A percentile compares a stretch with the other conserved stretches of the same genome.
These are phyloP conservation scores for Phytophthora brassicae DNA, from an alignment of 352 stramenopile species.

Conservation along the genomic window DNA sequence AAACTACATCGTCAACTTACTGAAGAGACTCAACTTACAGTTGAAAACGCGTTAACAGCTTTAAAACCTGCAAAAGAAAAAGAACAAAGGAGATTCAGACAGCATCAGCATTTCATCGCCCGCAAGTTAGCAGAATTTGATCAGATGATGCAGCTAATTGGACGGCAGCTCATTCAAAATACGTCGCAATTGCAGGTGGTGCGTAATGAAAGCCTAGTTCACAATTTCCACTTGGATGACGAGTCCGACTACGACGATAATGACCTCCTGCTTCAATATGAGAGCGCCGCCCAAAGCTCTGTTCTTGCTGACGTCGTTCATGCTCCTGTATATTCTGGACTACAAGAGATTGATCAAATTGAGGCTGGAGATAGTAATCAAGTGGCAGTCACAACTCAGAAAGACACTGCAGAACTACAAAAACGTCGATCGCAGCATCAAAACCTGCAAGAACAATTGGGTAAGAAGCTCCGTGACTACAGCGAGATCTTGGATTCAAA, in stretches of 20 bases:
- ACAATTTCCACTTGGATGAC: constrained; percentile 20
- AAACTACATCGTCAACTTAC: constrained; percentile 15
- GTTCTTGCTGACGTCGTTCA: background rate
- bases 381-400: background rate
- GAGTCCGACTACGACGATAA: constrained; percentile 14
- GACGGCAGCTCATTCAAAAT: constrained; percentile 67
- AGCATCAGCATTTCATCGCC: constrained; percentile 30
- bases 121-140: constrained; percentile 59
- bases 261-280: constrained; percentile 20
- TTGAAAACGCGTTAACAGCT: constrained; percentile 19
- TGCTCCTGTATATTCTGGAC: background rate
- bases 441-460: constrained; percentile 36
- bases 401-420: constrained; percentile 6
- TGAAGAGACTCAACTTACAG: constrained; percentile 20
- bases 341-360: background rate
- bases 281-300: background rate
- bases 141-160: constrained; percentile 62
- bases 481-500: constrained; percentile 28
- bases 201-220: constrained; percentile 40
- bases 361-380: background rate
- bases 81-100: constrained; percentile 27
- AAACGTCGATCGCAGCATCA: constrained; percentile 37
- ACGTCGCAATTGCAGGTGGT: constrained; percentile 64
- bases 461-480: constrained; percentile 43
- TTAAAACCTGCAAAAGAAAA: constrained; percentile 21